A percentile compares a stretch with the other conserved stretches of the same genome.
Evolutionary conservation across 805 yeast species (phyloP).

Genomic region (Lipomyces starkeyi): DNA sequence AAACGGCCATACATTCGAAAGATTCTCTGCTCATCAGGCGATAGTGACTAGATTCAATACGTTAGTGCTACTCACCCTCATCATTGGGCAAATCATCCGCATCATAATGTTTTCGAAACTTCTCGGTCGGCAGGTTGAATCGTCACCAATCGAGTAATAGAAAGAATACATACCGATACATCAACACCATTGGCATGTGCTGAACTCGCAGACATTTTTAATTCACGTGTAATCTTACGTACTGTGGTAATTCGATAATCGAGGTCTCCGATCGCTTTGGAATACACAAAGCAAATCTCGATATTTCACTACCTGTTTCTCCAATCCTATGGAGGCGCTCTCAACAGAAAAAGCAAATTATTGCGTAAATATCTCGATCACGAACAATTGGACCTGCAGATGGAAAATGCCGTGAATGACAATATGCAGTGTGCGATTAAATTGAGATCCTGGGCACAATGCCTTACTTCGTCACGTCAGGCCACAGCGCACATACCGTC

Average conservation of each 20-base stretch:
- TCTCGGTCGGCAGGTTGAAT: background rate
- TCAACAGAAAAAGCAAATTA: background rate
- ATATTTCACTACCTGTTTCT: background rate
- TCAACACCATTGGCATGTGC: slow-evolving; percentile 31
- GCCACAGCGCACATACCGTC: background rate
- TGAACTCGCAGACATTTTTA: slow-evolving; percentile 27
- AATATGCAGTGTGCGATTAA: background rate
- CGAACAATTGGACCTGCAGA: background rate
- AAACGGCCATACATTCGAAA: slow-evolving; percentile 83
- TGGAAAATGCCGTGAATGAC: background rate
- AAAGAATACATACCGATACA: slow-evolving; percentile 22
- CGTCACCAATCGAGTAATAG: background rate
- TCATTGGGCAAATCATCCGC: too few species aligned
- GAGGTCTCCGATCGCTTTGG: background rate
- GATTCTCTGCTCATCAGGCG: slow-evolving; percentile 78
- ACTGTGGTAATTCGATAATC: background rate
- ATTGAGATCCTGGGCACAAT: background rate
- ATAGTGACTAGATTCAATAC: slow-evolving; percentile 17
- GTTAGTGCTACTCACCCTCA: background rate
- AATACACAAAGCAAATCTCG: background rate
- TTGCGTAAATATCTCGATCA: background rate
- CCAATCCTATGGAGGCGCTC: background rate
- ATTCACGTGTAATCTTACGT: background rate
- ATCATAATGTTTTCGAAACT: too few species aligned
- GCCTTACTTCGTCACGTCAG: background rate